Evolutionary conservation across 2,329 filamentous ascomycete species (phyloP).

Genomic region (Fonsecaea pedrosoi): DNA sequence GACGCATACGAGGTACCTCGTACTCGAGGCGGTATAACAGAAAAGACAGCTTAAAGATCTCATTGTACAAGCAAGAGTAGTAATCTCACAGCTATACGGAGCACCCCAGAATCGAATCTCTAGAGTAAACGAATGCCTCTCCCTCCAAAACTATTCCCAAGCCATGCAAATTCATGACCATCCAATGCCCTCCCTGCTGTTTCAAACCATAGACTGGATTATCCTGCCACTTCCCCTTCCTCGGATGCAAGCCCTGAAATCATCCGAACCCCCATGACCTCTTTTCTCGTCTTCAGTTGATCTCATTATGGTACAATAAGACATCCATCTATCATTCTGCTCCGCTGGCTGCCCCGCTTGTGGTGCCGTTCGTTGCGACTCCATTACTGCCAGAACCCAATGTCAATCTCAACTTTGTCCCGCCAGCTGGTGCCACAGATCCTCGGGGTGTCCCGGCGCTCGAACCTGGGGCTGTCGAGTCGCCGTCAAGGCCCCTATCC

Average conservation of each 20-base stretch:
- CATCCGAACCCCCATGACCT: conserved; percentile 1
- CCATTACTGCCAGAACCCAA: conserved; percentile 55
- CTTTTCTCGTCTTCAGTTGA: conserved; percentile 8
- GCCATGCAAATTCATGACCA: neutral
- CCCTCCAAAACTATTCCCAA: neutral
- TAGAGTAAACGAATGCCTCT: neutral
- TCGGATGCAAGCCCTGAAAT: neutral
- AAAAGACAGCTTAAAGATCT: neutral
- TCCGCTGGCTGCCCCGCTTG: conserved; percentile 45
- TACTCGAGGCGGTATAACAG: neutral
- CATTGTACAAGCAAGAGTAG: neutral
- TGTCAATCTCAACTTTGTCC: conserved; percentile 72
- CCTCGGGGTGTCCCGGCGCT: conserved; percentile 67
- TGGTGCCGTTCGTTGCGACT: conserved; percentile 43
- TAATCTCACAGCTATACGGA: conserved; percentile 9
- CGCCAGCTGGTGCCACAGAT: conserved; percentile 59
- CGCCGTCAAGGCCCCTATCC: conserved; percentile 56
- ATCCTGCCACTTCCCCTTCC: neutral
- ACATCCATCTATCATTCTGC: conserved; percentile 42
- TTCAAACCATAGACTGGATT: neutral
- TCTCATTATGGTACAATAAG: conserved; percentile 35
- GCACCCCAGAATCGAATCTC: neutral
- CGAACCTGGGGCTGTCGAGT: conserved; percentile 57
- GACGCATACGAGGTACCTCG: neutral
- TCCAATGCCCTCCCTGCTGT: neutral